A percentile compares a stretch with the other conserved stretches of the same genome.
Evolutionary conservation across 2,329 filamentous ascomycete genomes (phyloP).

Genomic region (Orbilia oligospora): DNA sequence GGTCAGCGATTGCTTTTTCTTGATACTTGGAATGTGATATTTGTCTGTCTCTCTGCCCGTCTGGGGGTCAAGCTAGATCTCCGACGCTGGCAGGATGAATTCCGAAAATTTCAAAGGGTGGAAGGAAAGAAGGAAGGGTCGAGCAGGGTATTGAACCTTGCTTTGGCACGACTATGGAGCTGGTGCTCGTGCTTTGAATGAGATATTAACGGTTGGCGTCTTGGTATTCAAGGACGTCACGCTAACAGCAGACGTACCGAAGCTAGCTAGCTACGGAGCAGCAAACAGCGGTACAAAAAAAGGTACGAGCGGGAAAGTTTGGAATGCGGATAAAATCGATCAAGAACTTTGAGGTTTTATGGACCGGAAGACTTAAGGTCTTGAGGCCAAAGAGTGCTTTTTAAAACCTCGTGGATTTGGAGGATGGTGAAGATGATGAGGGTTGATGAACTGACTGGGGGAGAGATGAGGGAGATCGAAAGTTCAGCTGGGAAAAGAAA

Average conservation of each 20-base stretch:
- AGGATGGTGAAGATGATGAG: slow-evolving; percentile 6
- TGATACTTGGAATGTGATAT: slow-evolving; percentile 46
- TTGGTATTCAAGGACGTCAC: slow-evolving; percentile 39
- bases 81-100: slow-evolving; percentile 42
- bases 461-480: too few relatives aligned
- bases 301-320: slow-evolving; percentile 9
- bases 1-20: slow-evolving; percentile 58
- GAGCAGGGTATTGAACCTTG: slow-evolving; percentile 43
- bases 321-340: background rate
- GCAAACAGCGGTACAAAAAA: slow-evolving; percentile 8
- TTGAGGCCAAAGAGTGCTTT: slow-evolving; percentile 31
- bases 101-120: slow-evolving; percentile 54
- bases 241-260: slow-evolving; percentile 38
- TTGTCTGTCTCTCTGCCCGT: background rate
- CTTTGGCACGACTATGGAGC: slow-evolving; percentile 38
- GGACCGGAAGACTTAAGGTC: background rate
- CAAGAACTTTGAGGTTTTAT: slow-evolving; percentile 1
- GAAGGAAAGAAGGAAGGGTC: slow-evolving; percentile 9
- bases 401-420: background rate
- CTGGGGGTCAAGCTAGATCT: slow-evolving; percentile 29
- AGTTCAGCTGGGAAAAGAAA: background rate
- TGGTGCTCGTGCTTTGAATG: slow-evolving; percentile 38
- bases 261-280: background rate
- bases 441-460: background rate
- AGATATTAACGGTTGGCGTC: slow-evolving; percentile 58